Base-by-base conservation (phyloP, 805 yeast genomes). In the Blastobotrys parvus region DNA sequence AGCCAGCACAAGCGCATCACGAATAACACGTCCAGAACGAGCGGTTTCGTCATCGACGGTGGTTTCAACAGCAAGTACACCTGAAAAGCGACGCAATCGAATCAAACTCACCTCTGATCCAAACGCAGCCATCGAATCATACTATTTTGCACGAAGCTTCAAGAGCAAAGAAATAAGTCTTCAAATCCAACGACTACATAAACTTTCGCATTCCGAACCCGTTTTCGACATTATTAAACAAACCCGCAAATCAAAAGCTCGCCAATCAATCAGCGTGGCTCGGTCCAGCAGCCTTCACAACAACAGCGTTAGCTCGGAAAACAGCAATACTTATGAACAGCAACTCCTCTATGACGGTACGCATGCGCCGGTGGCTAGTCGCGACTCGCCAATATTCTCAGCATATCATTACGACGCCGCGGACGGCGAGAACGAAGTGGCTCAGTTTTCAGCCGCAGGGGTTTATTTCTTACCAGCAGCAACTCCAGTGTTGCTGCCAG, bases 131-230 rank as follows among this genome's bases (percentile, higher is more conserved):
- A n/a, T 19, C 10, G 47, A 45, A 21, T 20, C 25, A 7, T 45
- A 45, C 29, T 41, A 35, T 25, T 35, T 41, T 31, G 47, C 47
- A 10, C 25, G 42, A 11, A 31, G 35, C 2, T 41, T 32, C 32
- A 45, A 45, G 17, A 34, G 38, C 31, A 5, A 21, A 3, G n/a
- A 16, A 4, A n/a, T 32, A 13, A 15, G 11, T 17, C 38, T 43
- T n/a, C 54, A 50, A 43, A 40, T 50, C 20, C 54, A 50, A 34
- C 41, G 46, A 10, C 18, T 42, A 15, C 45, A 45, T 27, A 29
- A 47, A n/a, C 43, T 39, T 23, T 13, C 38, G 18, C 43, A 40
- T 22, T 45, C 48, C 11, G 52, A 50, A 23, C 45, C 54, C 22
- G 7, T 45, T 10, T 50, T 48, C 35, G 43, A 50, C 36, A 38